Evolutionary conservation across 371 early-diverging fungal genomes (phyloP), one percentile per base, ranked within the genome.

Genomic region (Apophysomyces variabilis): DNA sequence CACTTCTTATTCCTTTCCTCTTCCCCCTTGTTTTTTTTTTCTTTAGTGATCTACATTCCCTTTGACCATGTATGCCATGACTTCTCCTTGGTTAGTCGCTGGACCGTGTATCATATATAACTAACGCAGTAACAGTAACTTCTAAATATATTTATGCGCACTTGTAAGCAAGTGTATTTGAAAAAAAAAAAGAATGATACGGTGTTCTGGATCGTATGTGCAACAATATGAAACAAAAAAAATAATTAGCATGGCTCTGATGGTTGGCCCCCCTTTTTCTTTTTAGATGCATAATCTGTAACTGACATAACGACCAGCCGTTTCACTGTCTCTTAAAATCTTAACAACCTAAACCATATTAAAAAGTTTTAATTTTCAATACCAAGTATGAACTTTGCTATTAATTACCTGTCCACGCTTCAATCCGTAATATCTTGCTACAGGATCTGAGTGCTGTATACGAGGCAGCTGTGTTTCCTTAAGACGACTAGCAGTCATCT

Each of bases 341-440:
- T 96, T 94, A 59, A 99, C 95, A 21, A 99, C 96, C 84, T 43
- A 26, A 26, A 26, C 32, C 32, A 56, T 37, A 64, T 11, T 16
- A 56, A 38, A 16, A 16, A 4, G 18, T 8, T 63, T 35, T 8
- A 12, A 39, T 26, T 37, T 11, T 21, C 18, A 57, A 6, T 36
- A 58, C 38, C 1, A 35, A 26, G 32, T 57, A 14, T 6, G 21
- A 8, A 1, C 12, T 39, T 32, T 43, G 39, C 6, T 38, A 7
- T 7, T 54, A 13, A 14, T 72, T 84, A 89, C 90, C 80, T 99
- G 95, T 44, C 99, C 99, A 62, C 96, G 88, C 74, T 87, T 90
- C 80, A 98, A 87, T 39, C 99, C 99, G 71, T 96, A 99, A 86
- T 98, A 99, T 76, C 97, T 87, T 65, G 99, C 97, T 36, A 99